Evolutionary conservation across 2,329 filamentous ascomycete species (phyloP).

Genomic region (Fusarium tanahbumbuense): DNA sequence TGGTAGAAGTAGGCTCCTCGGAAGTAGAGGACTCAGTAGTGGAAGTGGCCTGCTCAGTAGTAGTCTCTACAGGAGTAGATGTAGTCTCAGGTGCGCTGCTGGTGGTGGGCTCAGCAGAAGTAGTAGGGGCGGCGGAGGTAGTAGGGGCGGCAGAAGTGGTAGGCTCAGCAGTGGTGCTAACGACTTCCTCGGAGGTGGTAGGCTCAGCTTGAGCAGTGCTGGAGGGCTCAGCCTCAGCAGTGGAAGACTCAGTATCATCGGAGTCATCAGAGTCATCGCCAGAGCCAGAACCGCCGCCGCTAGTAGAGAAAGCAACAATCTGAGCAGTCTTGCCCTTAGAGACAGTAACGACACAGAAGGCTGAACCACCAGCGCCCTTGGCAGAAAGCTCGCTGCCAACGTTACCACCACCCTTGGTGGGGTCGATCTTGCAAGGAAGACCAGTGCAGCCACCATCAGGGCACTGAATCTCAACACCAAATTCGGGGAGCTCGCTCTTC

Average conservation of each 20-base stretch:
- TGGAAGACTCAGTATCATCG: constrained; percentile 28
- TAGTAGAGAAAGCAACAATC: constrained; percentile 69
- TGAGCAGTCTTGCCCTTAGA: constrained; percentile 73
- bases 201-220: constrained; percentile 26
- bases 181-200: constrained; percentile 31
- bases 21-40: constrained; percentile 22
- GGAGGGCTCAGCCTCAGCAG: constrained; percentile 40
- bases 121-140: constrained; percentile 32
- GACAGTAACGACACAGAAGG: constrained; percentile 83
- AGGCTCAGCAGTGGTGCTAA: constrained; percentile 39
- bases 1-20: constrained; percentile 39
- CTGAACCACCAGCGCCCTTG: constrained; percentile 73
- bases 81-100: constrained; percentile 29
- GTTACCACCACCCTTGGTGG: constrained; percentile 65
- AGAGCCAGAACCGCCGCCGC: constrained; percentile 52
- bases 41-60: constrained; percentile 15
- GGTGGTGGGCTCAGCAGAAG: constrained; percentile 21
- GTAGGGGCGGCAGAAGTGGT: constrained; percentile 32
- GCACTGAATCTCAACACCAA: constrained; percentile 78
- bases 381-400: constrained; percentile 67
- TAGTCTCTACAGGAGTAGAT: constrained; percentile 26
- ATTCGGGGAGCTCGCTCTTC: constrained; percentile 69
- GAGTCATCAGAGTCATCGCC: constrained; percentile 27
- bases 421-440: constrained; percentile 79
- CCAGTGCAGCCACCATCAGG: constrained; percentile 74